Base-by-base conservation (phyloP, 164 flowering plant genomes). In the Umbellularia californica region DNA sequence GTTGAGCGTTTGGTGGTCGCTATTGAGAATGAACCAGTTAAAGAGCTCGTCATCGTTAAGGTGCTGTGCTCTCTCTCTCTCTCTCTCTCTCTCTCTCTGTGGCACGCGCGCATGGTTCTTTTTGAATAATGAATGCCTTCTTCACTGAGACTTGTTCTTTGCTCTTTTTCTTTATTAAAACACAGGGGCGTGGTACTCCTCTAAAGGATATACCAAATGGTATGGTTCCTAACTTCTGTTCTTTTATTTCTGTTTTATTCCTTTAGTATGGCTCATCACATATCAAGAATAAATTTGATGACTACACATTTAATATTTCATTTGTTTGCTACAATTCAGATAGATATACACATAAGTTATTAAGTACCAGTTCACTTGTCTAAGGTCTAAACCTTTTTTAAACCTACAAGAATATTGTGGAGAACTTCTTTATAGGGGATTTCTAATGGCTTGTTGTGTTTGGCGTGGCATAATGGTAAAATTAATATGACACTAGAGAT, bases 121-220 rank as follows among this genome's bases (percentile, higher is more conserved):
- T 55, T 20, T 41, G 71, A 20, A 12, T 69, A 24, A 33, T 69
- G 67, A 64, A 2, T 64, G 67, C 67, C 14, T 64, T 3, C 28
- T 64, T 64, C 67, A 64, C 67, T 25, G 67, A 64, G 12, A 64
- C 23, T 64, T 63, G 15, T 47, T 51, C 5, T 19, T 24, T 14
- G 23, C 47, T 67, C 41, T 30, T 22, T 22, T 58, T 19, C 35
- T 14, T 12, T 50, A n/a, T 24, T 50, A 22, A 71, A 79, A 79
- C 85, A 77, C 90, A 94, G 98, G 98, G 98, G 22, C 87, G 78
- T 65, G 98, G 98, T 50, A 90, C 92, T 25, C 84, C 94, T 24
- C 80, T 94, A 47, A 92, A 92, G 82, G 97, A 92, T 83, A 94
- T 94, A 66, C 98, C 98, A 6, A 94, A 92, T 81, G 83, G 83